phyloP scores from a whole-genome alignment of 768 basidiomycete species.

The Termitomyces heimii region DNA sequence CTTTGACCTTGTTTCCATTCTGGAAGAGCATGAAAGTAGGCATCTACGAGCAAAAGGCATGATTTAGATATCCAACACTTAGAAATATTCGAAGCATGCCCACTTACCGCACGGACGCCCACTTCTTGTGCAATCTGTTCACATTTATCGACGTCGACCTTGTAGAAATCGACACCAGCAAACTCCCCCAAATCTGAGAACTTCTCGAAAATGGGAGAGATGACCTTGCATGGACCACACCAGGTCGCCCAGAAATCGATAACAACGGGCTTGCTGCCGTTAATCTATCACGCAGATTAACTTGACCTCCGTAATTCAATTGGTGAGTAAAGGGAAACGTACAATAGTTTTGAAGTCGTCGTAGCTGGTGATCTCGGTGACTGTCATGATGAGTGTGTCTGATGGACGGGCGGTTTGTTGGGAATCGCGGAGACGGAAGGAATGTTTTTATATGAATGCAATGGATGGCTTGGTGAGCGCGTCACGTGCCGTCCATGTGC shows the following conservation, averaged over 20 bases:
- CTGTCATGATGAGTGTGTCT: constrained; percentile 26
- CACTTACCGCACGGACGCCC: constrained; percentile 8
- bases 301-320: neutral
- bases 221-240: constrained; percentile 67
- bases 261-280: constrained; percentile 37
- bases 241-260: constrained; percentile 78
- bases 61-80: neutral
- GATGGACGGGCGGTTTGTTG: neutral
- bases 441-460: neutral
- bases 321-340: constrained; percentile 15
- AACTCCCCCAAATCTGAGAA: constrained; percentile 29
- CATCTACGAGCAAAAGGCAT: constrained; percentile 11
- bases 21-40: constrained; percentile 34
- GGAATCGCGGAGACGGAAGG: neutral
- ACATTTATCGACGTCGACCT: constrained; percentile 66
- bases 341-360: constrained; percentile 39
- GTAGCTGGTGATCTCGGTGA: constrained; percentile 28
- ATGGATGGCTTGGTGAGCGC: constrained; percentile 11
- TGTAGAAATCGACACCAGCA: constrained; percentile 52
- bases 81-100: neutral
- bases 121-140: constrained; percentile 49
- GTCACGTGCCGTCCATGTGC: constrained; percentile 13
- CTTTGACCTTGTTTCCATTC: constrained; percentile 25
- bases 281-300: constrained; percentile 29
- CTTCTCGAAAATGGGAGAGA: constrained; percentile 61